Conservation (phyloP, 257 asterid genomes). For the Datura wrightii region DNA sequence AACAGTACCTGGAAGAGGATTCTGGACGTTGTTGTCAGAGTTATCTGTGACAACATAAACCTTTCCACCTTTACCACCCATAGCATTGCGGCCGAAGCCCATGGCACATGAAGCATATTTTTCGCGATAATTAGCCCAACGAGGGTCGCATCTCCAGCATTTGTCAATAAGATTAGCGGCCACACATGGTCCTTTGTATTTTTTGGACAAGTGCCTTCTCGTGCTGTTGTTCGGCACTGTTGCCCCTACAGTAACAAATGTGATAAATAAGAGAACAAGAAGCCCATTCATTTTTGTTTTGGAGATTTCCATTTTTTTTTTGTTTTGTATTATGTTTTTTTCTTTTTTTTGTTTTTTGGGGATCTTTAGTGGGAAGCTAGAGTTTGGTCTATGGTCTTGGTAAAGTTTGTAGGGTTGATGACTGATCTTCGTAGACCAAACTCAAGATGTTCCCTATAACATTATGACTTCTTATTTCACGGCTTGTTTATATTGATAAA, state of each 20-base stretch:
- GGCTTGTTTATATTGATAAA: not conserved
- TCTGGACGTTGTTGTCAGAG: conserved; percentile 32
- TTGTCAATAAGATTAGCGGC: conserved; percentile 57
- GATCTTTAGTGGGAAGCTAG: conserved; percentile 22
- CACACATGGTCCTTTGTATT: conserved; percentile 53
- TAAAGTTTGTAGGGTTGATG: not conserved
- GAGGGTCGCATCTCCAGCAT: conserved; percentile 49
- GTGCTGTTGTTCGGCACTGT: conserved; percentile 36
- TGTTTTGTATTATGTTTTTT: not conserved
- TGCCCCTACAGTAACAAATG: conserved; percentile 10
- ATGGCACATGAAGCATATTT: conserved; percentile 38
- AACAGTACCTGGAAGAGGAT: conserved; percentile 5
- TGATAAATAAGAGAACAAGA: conserved; percentile 11
- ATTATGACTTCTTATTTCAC: not conserved
- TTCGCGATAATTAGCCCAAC: conserved; percentile 41
- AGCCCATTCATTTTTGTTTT: conserved; percentile 16
- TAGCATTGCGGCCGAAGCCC: conserved; percentile 47
- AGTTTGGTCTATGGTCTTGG: conserved; percentile 28
- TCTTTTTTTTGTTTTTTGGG: not conserved
- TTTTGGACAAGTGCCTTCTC: conserved; percentile 49
- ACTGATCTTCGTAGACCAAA: conserved; percentile 22
- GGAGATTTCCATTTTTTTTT: not conserved
- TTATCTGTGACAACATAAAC: conserved; percentile 37
- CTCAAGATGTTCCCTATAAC: conserved; percentile 26
- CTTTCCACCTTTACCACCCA: conserved; percentile 43